A percentile compares a stretch with the other conserved stretches of the same genome.
These are phyloP conservation scores for Ceratocystis variospora DNA, from an alignment of 2,329 filamentous ascomycete species.

Conservation along the genomic window DNA sequence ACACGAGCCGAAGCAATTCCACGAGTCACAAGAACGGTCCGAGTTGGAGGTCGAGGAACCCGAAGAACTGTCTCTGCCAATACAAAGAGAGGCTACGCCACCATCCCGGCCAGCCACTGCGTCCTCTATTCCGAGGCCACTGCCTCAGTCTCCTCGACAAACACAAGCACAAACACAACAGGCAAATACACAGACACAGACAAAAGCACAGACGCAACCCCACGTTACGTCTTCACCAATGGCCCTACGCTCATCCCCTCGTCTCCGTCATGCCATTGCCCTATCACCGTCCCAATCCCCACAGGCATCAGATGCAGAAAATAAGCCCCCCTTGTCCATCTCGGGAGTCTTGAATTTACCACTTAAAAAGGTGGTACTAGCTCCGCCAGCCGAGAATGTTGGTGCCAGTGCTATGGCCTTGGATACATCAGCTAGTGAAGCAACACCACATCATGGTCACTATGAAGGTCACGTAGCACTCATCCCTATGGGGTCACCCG, in stretches of 20 bases:
- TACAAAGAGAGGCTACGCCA: slow-evolving; percentile 12
- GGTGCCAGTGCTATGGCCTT: neutral
- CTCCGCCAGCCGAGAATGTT: neutral
- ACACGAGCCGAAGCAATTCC: neutral
- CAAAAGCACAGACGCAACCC: slow-evolving; percentile 15
- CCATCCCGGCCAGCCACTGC: slow-evolving; percentile 25
- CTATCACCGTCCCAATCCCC: slow-evolving; percentile 53
- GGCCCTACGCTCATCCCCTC: slow-evolving; percentile 30
- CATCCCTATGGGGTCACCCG: slow-evolving; percentile 3
- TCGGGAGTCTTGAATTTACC: slow-evolving; percentile 25
- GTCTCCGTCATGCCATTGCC: slow-evolving; percentile 37
- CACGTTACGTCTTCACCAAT: slow-evolving; percentile 31
- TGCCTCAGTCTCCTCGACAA: slow-evolving; percentile 1
- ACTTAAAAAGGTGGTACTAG: slow-evolving; percentile 12
- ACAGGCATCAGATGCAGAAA: slow-evolving; percentile 69
- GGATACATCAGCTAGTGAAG: neutral
- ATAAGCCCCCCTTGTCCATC: slow-evolving; percentile 57
- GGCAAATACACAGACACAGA: slow-evolving; percentile 1
- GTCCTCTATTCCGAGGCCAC: slow-evolving; percentile 19
- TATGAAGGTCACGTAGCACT: too few relatives aligned
- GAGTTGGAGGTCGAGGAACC: slow-evolving; percentile 18
- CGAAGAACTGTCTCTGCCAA: slow-evolving; percentile 14
- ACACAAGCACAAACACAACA: slow-evolving; percentile 16
- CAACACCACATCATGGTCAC: neutral
- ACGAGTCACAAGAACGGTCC: slow-evolving; percentile 9